Conservation (phyloP, 352 stramenopile species). For the Aphanomyces astaci region DNA sequence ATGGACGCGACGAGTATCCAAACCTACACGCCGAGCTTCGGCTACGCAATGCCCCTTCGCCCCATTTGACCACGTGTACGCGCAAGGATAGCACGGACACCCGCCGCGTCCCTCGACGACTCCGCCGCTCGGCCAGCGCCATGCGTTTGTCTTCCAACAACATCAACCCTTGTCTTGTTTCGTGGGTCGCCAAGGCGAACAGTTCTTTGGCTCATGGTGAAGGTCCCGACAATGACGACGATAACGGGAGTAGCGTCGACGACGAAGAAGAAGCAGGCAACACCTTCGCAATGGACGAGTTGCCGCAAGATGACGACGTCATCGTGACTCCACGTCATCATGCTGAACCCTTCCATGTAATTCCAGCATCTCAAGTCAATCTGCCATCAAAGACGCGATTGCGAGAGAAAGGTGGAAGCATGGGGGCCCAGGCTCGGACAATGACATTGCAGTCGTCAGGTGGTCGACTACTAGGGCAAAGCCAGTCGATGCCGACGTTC, state of each 20-base stretch:
- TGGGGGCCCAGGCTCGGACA: background rate
- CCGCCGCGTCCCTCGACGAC: too few relatives aligned
- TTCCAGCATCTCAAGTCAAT: too few relatives aligned
- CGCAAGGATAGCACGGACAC: too few relatives aligned
- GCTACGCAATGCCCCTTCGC: background rate
- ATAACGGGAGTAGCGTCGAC: background rate
- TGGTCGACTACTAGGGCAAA: background rate
- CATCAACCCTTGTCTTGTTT: too few relatives aligned
- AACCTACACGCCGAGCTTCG: slow-evolving; percentile 3
- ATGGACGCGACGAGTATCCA: background rate
- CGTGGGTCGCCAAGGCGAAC: too few relatives aligned
- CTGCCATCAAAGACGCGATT: too few relatives aligned
- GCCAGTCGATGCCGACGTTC: background rate
- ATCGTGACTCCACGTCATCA: background rate
- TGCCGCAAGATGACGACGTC: background rate
- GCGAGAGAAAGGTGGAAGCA: too few relatives aligned
- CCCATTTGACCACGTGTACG: background rate
- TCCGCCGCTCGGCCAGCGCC: too few relatives aligned
- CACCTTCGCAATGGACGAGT: too few relatives aligned
- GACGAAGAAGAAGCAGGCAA: background rate
- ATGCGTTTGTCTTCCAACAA: background rate
- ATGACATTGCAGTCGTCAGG: background rate
- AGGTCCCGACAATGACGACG: background rate
- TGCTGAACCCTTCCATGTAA: too few relatives aligned
- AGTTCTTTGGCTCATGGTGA: too few relatives aligned